These are phyloP conservation scores for Domatiomyces globalis DNA, from an alignment of 2,329 filamentous ascomycete species.

Conservation along the genomic window DNA sequence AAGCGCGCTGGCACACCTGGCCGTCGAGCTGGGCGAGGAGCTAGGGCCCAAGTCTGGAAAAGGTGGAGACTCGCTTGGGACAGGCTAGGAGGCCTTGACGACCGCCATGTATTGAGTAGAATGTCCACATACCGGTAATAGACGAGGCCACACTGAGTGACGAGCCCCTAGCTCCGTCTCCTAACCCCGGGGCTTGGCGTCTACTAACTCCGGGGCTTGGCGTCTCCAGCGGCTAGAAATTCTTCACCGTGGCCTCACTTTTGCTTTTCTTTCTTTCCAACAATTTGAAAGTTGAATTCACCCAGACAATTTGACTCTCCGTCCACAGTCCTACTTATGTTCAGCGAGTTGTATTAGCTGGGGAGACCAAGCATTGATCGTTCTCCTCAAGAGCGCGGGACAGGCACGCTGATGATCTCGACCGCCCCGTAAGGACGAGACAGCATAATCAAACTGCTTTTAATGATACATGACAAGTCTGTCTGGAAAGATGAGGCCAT, in stretches of 20 bases:
- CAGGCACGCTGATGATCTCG: slow-evolving; percentile 32
- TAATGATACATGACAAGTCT: not conserved
- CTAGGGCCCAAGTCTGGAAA: not conserved
- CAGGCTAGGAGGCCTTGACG: too few relatives aligned
- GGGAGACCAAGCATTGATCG: slow-evolving; percentile 34
- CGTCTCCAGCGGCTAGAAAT: not conserved
- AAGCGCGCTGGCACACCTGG: too few relatives aligned
- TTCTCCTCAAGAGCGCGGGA: slow-evolving; percentile 37
- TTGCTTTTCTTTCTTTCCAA: slow-evolving; percentile 29
- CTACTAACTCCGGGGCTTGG: not conserved
- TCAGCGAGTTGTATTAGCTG: slow-evolving; percentile 45
- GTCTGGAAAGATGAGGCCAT: slow-evolving; percentile 12
- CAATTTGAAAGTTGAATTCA: slow-evolving; percentile 41
- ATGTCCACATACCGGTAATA: not conserved
- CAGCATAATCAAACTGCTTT: slow-evolving; percentile 17
- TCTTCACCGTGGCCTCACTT: slow-evolving; percentile 16
- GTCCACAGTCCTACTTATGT: slow-evolving; percentile 32
- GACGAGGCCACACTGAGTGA: not conserved
- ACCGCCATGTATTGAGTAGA: not conserved
- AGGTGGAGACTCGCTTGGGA: not conserved
- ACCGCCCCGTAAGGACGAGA: slow-evolving; percentile 36
- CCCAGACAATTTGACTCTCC: slow-evolving; percentile 48
- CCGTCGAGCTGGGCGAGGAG: not conserved
- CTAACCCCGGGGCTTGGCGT: not conserved
- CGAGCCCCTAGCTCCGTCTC: not conserved